phyloP scores from a whole-genome alignment of 2,329 filamentous ascomycete species.

The Alternaria conjuncta region DNA sequence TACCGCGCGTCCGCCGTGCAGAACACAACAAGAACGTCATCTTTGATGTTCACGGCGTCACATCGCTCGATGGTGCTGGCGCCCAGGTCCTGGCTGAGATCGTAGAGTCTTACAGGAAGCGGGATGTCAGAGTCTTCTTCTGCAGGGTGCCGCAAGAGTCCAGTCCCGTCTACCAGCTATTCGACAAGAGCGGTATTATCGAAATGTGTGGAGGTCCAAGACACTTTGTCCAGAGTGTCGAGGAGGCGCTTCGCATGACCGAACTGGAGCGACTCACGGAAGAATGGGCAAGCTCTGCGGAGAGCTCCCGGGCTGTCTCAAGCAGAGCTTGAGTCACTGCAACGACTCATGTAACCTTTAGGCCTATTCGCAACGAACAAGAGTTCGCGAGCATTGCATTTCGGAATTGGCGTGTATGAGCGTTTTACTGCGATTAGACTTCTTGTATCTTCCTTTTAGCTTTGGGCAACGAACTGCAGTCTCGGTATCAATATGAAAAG shows the following conservation, averaged over 20 bases:
- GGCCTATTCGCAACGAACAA: background rate
- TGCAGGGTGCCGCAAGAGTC: slow-evolving; percentile 60
- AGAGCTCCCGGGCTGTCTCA: slow-evolving; percentile 25
- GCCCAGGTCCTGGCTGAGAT: slow-evolving; percentile 92
- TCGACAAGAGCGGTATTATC: slow-evolving; percentile 83
- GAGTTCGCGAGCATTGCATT: background rate
- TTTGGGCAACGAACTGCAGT: background rate
- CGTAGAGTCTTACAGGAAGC: slow-evolving; percentile 77
- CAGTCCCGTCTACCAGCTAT: slow-evolving; percentile 71
- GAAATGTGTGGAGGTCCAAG: slow-evolving; percentile 77
- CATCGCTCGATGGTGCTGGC: slow-evolving; percentile 89
- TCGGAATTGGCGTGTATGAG: background rate
- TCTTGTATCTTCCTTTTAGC: background rate
- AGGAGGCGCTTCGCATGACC: slow-evolving; percentile 81
- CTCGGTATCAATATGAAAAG: background rate
- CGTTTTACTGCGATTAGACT: background rate
- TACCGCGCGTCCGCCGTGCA: slow-evolving; percentile 77
- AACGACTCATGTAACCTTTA: background rate
- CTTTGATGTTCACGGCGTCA: slow-evolving; percentile 98
- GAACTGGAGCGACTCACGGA: slow-evolving; percentile 69
- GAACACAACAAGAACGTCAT: slow-evolving; percentile 91
- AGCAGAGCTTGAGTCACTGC: slow-evolving; percentile 8
- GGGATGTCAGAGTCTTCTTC: slow-evolving; percentile 80
- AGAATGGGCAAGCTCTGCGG: slow-evolving; percentile 39
- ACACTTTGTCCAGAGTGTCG: slow-evolving; percentile 83